These are phyloP conservation scores for Rusavskia elegans DNA, from an alignment of 495 filamentous ascomycete species.

Conservation along the genomic window DNA sequence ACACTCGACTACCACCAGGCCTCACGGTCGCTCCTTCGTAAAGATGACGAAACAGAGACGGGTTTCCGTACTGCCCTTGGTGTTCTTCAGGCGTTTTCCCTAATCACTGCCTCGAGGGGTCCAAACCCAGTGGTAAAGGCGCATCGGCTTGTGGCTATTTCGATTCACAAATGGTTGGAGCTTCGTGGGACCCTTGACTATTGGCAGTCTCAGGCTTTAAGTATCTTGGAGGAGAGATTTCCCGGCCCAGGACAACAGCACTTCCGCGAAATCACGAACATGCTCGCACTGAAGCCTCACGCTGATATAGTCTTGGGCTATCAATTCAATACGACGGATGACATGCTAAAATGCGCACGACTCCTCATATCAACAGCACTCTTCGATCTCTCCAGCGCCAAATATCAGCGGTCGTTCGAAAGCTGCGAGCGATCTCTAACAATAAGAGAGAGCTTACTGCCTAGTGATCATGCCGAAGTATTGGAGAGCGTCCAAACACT, in stretches of 20 bases:
- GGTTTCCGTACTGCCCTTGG: constrained; percentile 10
- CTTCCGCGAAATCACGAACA: constrained; percentile 4
- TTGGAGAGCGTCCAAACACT: constrained; percentile 2
- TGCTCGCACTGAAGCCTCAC: constrained; percentile 5
- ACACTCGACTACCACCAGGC: constrained; percentile 24
- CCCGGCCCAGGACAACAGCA: constrained; percentile 1
- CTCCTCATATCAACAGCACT: constrained; percentile 1
- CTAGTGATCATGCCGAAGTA: neutral
- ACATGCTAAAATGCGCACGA: constrained; percentile 16
- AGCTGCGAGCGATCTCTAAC: constrained; percentile 2
- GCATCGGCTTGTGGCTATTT: constrained; percentile 4
- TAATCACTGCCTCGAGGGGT: constrained; percentile 6
- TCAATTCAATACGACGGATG: neutral
- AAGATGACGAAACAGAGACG: neutral
- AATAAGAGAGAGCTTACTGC: constrained; percentile 1
- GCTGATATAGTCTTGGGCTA: neutral
- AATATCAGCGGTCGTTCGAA: constrained; percentile 6
- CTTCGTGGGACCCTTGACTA: neutral
- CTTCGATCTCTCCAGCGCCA: neutral
- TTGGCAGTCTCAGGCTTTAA: constrained; percentile 8
- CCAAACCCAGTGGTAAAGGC: neutral
- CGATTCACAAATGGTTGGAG: constrained; percentile 5
- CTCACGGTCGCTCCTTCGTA: constrained; percentile 9
- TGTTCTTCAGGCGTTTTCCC: constrained; percentile 16
- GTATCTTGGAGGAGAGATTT: constrained; percentile 6